Base-by-base conservation (phyloP, 1,284 basidiomycete genomes). In the Ceratobasidium sp. region DNA sequence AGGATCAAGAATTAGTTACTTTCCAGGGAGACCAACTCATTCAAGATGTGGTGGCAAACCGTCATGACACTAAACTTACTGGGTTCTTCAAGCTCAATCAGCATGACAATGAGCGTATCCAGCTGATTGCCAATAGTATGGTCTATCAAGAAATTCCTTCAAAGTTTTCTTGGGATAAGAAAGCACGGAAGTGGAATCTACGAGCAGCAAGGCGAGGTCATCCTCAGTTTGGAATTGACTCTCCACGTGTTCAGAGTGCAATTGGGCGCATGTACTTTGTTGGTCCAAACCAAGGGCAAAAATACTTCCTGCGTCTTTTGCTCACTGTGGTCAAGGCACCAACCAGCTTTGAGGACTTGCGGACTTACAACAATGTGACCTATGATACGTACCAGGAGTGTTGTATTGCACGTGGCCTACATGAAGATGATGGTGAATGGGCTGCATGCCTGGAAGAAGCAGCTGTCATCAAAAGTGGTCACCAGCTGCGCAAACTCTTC, bases 401-500 rank as follows among this genome's bases (percentile, higher is more conserved):
- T 84, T 85, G 83, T 62, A 59, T 82, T 48, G 82, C 81, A 10
- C 71, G 76, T 3, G 84, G 84, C 0, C 78, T 86, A 0, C 76
- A 86, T 0, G 78, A 84, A 58, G 81, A 85, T 78, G 84, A 86
- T 77, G 76, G n/a, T 75, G n/a, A n/a, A n/a, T n/a, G n/a, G n/a
- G n/a, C n/a, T n/a, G n/a, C n/a, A n/a, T n/a, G n/a, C n/a, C n/a
- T n/a, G n/a, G n/a, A n/a, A n/a, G n/a, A n/a, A n/a, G n/a, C n/a
- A n/a, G n/a, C n/a, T n/a, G n/a, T n/a, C n/a, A n/a, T n/a, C n/a
- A n/a, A n/a, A n/a, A n/a, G n/a, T n/a, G n/a, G n/a, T n/a, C n/a
- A n/a, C n/a, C n/a, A n/a, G n/a, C n/a, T n/a, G n/a, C n/a, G n/a
- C n/a, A n/a, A n/a, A n/a, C n/a, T n/a, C n/a, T n/a, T n/a, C n/a